Evolutionary conservation across 768 basidiomycete genomes (phyloP).

Genomic region (Suillus fuscotomentosus): DNA sequence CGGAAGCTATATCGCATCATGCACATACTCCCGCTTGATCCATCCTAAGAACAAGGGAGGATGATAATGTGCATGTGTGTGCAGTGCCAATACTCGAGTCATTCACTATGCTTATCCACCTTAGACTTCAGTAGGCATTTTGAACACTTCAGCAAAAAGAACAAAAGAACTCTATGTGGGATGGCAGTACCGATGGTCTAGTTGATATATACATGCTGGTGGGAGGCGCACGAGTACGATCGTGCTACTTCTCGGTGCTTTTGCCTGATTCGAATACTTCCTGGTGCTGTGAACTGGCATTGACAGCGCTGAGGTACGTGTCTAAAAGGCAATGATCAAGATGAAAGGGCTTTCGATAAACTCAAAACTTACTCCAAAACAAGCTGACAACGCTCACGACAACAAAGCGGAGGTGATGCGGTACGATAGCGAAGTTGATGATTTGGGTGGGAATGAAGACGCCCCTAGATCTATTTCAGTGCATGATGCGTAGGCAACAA

Average conservation of each 20-base stretch:
- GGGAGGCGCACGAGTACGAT: neutral
- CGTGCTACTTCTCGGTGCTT: neutral
- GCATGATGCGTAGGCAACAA: neutral
- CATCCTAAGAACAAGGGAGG: neutral
- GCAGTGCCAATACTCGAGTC: neutral
- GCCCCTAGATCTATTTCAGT: slow-evolving; percentile 39
- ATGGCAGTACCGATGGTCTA: neutral
- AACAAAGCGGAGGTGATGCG: slow-evolving; percentile 73
- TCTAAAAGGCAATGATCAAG: slow-evolving; percentile 33
- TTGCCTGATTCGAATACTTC: neutral
- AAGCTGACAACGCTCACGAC: slow-evolving; percentile 75
- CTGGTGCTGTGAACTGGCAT: slow-evolving; percentile 30
- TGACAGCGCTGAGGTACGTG: slow-evolving; percentile 61
- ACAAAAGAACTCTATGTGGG: neutral
- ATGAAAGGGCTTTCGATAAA: slow-evolving; percentile 3
- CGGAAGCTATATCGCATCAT: neutral
- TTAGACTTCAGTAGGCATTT: neutral
- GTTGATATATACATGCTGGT: neutral
- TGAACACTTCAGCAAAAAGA: neutral
- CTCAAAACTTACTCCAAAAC: slow-evolving; percentile 71
- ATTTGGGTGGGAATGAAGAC: slow-evolving; percentile 77
- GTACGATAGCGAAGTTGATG: slow-evolving; percentile 77
- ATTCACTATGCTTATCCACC: neutral
- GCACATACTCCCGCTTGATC: neutral
- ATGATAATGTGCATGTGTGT: neutral